Percentiles rank a stretch among this genome's conserved stretches.
phyloP scores from a whole-genome alignment of 805 yeast genomes.

The Cyberlindnera lachancei region DNA sequence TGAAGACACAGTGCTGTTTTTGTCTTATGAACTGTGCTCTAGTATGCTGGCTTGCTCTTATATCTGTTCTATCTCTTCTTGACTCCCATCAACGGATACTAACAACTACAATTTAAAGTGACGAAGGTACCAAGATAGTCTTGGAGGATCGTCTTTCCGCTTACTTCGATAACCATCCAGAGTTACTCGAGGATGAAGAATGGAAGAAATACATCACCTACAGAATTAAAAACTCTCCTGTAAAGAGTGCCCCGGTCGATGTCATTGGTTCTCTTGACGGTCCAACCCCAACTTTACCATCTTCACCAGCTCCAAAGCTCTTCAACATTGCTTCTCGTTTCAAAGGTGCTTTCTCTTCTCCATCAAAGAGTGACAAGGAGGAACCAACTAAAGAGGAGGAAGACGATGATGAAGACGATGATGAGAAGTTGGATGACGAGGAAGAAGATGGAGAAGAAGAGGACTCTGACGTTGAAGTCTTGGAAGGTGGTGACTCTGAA shows the following conservation, averaged over 20 bases:
- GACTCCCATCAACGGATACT: conserved; percentile 5
- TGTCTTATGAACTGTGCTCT: no score
- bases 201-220: conserved; percentile 21
- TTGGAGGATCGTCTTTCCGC: conserved; percentile 23
- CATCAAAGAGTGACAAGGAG: conserved; percentile 10
- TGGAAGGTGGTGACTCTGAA: conserved; percentile 11
- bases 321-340: conserved; percentile 15
- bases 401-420: neutral
- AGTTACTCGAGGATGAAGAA: conserved; percentile 18
- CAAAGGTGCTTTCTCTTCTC: conserved; percentile 18
- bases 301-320: conserved; percentile 17
- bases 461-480: conserved; percentile 10
- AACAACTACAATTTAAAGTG: conserved; percentile 17
- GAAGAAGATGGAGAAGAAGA: conserved; percentile 9
- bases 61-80: conserved; percentile 8
- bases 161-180: conserved; percentile 26
- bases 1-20: no score
- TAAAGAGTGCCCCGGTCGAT: conserved; percentile 11
- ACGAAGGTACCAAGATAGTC: conserved; percentile 23
- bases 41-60: no score
- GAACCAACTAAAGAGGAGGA: neutral
- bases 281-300: conserved; percentile 8
- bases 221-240: conserved; percentile 23
- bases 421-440: conserved; percentile 6
- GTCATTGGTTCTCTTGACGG: conserved; percentile 8